These are phyloP conservation scores for Diaporthe citriasiana DNA, from an alignment of 2,329 filamentous ascomycete species.

Conservation along the genomic window DNA sequence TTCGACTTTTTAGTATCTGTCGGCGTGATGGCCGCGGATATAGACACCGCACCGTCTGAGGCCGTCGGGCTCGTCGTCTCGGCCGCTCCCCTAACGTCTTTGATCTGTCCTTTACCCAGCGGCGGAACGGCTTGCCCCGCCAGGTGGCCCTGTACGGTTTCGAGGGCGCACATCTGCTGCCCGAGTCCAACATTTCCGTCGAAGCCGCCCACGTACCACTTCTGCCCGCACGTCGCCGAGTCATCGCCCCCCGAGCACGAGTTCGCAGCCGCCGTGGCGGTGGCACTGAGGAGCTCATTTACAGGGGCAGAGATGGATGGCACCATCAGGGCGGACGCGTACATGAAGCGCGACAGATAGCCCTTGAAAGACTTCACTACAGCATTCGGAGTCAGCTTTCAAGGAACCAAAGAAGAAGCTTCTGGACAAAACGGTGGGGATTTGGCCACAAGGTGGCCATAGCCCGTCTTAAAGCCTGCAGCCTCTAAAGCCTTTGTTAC, in stretches of 20 bases:
- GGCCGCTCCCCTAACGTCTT: constrained; percentile 54
- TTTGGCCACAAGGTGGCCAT: too few relatives aligned
- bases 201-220: constrained; percentile 72
- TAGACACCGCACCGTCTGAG: background rate
- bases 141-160: constrained; percentile 73
- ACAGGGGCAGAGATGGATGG: constrained; percentile 66
- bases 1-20: constrained; percentile 40
- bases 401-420: too few relatives aligned
- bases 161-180: constrained; percentile 75
- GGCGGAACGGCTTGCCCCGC: constrained; percentile 59
- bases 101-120: constrained; percentile 62
- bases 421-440: too few relatives aligned
- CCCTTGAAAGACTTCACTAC: constrained; percentile 79
- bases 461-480: too few relatives aligned
- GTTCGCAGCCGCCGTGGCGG: constrained; percentile 68
- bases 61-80: background rate
- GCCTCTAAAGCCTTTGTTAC: too few relatives aligned
- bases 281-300: constrained; percentile 62
- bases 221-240: constrained; percentile 70
- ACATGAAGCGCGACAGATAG: constrained; percentile 76
- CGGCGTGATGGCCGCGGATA: constrained; percentile 34
- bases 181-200: constrained; percentile 70
- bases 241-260: constrained; percentile 69
- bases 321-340: constrained; percentile 68
- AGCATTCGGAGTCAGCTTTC: too few relatives aligned